These are phyloP conservation scores for Gracilaria caudata DNA, from an alignment of 23 red algal species.

Conservation along the genomic window DNA sequence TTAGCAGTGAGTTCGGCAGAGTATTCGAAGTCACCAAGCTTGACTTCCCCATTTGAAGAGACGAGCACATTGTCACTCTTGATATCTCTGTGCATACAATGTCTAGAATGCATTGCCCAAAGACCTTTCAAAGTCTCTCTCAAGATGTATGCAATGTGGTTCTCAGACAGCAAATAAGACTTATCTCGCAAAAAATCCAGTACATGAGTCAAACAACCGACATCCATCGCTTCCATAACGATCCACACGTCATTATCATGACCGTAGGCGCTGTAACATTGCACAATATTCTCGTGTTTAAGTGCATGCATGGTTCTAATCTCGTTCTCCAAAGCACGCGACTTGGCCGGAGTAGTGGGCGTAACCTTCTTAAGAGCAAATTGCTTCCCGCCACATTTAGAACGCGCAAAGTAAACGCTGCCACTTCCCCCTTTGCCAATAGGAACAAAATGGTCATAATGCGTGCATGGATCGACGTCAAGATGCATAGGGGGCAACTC, in stretches of 20 bases:
- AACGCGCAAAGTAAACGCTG: constrained; percentile 54
- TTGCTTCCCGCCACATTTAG: constrained; percentile 10
- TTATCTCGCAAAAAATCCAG: constrained; percentile 72
- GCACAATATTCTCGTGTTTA: constrained; percentile 86
- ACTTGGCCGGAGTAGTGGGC: constrained; percentile 58
- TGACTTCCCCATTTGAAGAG: constrained; percentile 67
- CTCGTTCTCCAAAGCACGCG: constrained; percentile 83
- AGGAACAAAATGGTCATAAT: constrained; percentile 49
- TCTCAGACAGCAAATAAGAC: constrained; percentile 68
- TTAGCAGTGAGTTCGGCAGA: constrained; percentile 69
- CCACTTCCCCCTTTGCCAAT: constrained; percentile 50
- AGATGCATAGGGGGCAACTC: constrained; percentile 46
- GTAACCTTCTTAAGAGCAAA: constrained; percentile 88
- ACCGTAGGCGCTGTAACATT: constrained; percentile 67
- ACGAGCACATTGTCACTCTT: constrained; percentile 91
- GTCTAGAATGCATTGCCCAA: constrained; percentile 74
- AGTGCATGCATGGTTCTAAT: constrained; percentile 86
- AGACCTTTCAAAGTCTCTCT: constrained; percentile 79
- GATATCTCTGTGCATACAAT: constrained; percentile 88
- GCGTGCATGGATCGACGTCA: constrained; percentile 38
- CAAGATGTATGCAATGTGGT: constrained; percentile 83
- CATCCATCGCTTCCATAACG: constrained; percentile 87
- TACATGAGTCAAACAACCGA: constrained; percentile 80
- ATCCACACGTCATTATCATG: constrained; percentile 75
- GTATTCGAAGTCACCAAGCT: constrained; percentile 88